Evolutionary conservation across 2,329 filamentous ascomycete species (phyloP).

Genomic region (Ceratocystis huliohia): DNA sequence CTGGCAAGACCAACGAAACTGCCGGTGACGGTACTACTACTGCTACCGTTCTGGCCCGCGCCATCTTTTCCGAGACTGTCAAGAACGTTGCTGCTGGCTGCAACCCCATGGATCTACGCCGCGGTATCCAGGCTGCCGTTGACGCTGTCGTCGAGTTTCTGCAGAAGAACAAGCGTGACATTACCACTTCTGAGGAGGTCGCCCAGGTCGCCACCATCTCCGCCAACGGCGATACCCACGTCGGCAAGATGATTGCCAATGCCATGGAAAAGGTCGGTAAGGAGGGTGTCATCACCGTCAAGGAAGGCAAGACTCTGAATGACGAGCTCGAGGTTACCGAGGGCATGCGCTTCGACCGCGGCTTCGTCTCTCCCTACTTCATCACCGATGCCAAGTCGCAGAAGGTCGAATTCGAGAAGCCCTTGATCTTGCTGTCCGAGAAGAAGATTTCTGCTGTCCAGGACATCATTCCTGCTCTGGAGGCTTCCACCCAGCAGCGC

Average conservation of each 20-base stretch:
- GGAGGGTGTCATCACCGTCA: constrained; percentile 99
- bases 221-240: constrained; percentile 90
- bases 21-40: constrained; percentile 98
- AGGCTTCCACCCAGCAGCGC: constrained; percentile 89
- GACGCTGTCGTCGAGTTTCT: constrained; percentile 90
- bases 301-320: constrained; percentile 97
- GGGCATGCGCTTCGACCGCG: constrained; percentile 99
- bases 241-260: constrained; percentile 89
- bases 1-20: constrained; percentile 97
- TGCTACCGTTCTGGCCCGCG: constrained; percentile 88
- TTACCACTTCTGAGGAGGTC: constrained; percentile 94
- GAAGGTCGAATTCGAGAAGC: constrained; percentile 99
- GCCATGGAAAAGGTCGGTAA: constrained; percentile 99
- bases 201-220: constrained; percentile 97
- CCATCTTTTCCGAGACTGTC: constrained; percentile 99
- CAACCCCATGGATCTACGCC: constrained; percentile 98
- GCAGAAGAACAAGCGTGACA: constrained; percentile 91
- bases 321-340: constrained; percentile 98
- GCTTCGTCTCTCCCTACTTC: constrained; percentile 98
- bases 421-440: constrained; percentile 93
- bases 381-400: constrained; percentile 98
- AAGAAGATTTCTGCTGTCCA: constrained; percentile 99
- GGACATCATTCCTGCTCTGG: constrained; percentile 95
- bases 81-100: constrained; percentile 99
- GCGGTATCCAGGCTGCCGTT: constrained; percentile 92